Conservation (phyloP, 2,329 filamentous ascomycete species). For the Coniochaeta hoffmannii region DNA sequence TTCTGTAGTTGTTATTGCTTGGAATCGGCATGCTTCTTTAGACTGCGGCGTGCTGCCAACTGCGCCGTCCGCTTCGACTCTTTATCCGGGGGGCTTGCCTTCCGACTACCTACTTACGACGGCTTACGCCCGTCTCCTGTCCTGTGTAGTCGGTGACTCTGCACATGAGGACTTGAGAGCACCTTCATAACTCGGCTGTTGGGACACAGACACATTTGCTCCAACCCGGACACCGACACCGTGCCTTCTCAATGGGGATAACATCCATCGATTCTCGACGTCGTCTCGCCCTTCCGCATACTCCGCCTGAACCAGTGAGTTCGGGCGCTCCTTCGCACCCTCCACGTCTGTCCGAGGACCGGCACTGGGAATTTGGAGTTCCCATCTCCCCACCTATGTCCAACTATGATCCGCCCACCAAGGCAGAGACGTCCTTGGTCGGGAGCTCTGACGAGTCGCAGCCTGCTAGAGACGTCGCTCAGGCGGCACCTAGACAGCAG, state of each 20-base stretch:
- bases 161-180: background rate
- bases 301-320: slow-evolving; percentile 47
- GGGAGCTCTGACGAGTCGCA: slow-evolving; percentile 30
- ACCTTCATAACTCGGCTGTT: background rate
- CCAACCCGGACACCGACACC: slow-evolving; percentile 12
- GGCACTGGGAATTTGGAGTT: slow-evolving; percentile 33
- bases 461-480: slow-evolving; percentile 23
- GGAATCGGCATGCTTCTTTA: background rate
- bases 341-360: slow-evolving; percentile 34
- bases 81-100: background rate
- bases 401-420: slow-evolving; percentile 43
- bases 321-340: slow-evolving; percentile 41
- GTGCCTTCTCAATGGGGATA: slow-evolving; percentile 51
- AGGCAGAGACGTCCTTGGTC: slow-evolving; percentile 34
- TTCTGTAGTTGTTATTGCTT: background rate
- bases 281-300: slow-evolving; percentile 43
- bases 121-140: background rate
- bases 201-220: slow-evolving; percentile 10
- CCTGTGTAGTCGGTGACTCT: background rate
- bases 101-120: no score
- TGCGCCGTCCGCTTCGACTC: background rate
- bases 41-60: background rate
- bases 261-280: slow-evolving; percentile 42
- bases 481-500: slow-evolving; percentile 33
- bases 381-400: slow-evolving; percentile 50